Percentiles rank a stretch among this genome's conserved stretches.
Conservation (phyloP, 352 stramenopile genomes). For the Phytopythium vexans region DNA sequence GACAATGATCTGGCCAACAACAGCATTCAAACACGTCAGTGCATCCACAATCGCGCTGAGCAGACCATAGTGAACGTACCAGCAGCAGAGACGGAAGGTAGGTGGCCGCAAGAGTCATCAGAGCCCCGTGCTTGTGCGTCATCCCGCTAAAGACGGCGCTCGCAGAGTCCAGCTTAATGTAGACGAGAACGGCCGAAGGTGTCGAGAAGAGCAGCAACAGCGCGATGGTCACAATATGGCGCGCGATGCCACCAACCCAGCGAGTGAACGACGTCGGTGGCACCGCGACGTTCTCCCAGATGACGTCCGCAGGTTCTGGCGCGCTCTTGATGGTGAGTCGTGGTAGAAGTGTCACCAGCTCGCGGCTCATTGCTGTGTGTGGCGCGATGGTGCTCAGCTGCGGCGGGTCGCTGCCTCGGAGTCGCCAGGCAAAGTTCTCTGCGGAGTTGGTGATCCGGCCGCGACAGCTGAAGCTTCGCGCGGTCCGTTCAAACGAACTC, state of each 20-base stretch:
- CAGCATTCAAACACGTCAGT: neutral
- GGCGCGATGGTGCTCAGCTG: conserved; percentile 11
- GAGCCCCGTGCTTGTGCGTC: conserved; percentile 35
- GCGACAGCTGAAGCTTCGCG: conserved; percentile 35
- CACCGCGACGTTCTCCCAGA: conserved; percentile 75
- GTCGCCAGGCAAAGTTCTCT: conserved; percentile 19
- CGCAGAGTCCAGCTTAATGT: conserved; percentile 72
- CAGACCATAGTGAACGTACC: conserved; percentile 23
- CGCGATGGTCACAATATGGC: conserved; percentile 47
- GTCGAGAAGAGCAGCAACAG: conserved; percentile 75
- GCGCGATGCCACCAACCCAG: conserved; percentile 32
- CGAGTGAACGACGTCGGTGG: conserved; percentile 38
- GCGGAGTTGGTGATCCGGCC: conserved; percentile 37
- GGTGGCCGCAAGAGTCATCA: conserved; percentile 58
- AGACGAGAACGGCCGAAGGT: conserved; percentile 75
- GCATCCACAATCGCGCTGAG: neutral
- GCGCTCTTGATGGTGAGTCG: conserved; percentile 61
- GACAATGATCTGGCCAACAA: conserved; percentile 48
- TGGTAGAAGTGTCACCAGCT: conserved; percentile 37
- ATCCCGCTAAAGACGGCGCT: conserved; percentile 57
- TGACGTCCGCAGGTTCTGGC: conserved; percentile 72
- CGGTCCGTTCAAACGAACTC: conserved; percentile 54
- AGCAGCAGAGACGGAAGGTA: conserved; percentile 75
- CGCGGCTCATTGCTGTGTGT: conserved; percentile 11
- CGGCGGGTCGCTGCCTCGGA: conserved; percentile 16